A percentile compares a stretch with the other conserved stretches of the same genome.
Evolutionary conservation across 495 filamentous ascomycete genomes (phyloP).

Genomic region (Aspergillus leporis): DNA sequence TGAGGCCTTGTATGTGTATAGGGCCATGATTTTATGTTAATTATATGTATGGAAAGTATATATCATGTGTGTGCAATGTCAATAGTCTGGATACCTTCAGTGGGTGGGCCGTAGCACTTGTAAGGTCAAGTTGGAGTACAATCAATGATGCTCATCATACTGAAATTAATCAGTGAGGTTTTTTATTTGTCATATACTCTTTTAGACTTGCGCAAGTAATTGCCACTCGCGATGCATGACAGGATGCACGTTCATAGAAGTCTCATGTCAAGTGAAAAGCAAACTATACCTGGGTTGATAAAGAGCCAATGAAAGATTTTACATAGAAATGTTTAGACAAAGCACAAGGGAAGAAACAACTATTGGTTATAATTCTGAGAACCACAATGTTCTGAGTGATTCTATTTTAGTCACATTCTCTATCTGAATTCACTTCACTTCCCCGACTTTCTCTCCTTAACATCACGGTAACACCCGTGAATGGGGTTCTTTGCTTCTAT

Average conservation of each 20-base stretch:
- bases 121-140: too few species aligned
- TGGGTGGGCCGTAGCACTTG: not conserved
- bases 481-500: not conserved
- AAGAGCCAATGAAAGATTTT: not conserved
- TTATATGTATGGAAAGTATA: not conserved
- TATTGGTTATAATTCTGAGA: too few species aligned
- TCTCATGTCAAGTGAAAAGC: too few species aligned
- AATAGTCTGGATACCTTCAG: not conserved
- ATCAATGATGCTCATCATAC: too few species aligned
- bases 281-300: not conserved
- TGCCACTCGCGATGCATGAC: too few species aligned
- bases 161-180: too few species aligned
- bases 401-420: not conserved
- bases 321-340: too few species aligned
- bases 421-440: not conserved
- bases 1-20: not conserved
- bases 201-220: too few species aligned
- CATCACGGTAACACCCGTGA: too few species aligned
- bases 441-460: not conserved
- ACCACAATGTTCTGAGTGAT: not conserved
- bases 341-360: too few species aligned
- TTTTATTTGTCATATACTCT: too few species aligned
- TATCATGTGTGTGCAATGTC: not conserved
- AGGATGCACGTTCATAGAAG: too few species aligned
- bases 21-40: not conserved